Percentiles rank a stretch among this genome's conserved stretches.
phyloP scores from a whole-genome alignment of 2,329 filamentous ascomycete genomes.

The Neoscytalidium dimidiatum region DNA sequence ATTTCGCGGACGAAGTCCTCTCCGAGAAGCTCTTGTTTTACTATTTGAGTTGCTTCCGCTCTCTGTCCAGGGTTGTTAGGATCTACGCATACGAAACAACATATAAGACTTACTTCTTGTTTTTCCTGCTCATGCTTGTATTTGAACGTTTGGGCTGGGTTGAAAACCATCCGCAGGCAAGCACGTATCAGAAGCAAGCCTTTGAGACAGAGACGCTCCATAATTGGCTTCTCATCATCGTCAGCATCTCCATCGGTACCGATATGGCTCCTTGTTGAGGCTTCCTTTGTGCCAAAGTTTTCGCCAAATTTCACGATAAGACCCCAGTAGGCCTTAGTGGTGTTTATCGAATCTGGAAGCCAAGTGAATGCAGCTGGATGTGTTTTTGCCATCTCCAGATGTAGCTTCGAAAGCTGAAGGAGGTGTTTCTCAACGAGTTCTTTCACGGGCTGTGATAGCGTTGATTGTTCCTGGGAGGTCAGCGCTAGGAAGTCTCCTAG shows the following conservation, averaged over 20 bases:
- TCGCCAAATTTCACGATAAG: slow-evolving; percentile 76
- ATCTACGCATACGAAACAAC: not conserved
- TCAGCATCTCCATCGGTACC: slow-evolving; percentile 48
- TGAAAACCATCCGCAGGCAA: slow-evolving; percentile 83
- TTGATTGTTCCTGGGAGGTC: slow-evolving; percentile 57
- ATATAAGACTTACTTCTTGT: slow-evolving; percentile 52
- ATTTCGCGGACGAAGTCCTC: slow-evolving; percentile 76
- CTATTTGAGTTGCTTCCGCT: slow-evolving; percentile 64
- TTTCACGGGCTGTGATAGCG: slow-evolving; percentile 53
- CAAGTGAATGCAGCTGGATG: slow-evolving; percentile 83
- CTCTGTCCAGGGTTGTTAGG: slow-evolving; percentile 42
- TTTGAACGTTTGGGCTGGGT: slow-evolving; percentile 78
- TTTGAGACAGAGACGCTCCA: slow-evolving; percentile 80
- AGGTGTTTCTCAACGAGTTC: slow-evolving; percentile 80
- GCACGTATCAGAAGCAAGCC: slow-evolving; percentile 79
- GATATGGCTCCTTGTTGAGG: slow-evolving; percentile 33
- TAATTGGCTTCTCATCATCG: slow-evolving; percentile 56
- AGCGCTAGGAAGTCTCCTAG: slow-evolving; percentile 74
- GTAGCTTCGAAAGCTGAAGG: slow-evolving; percentile 87
- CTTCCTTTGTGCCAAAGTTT: slow-evolving; percentile 60
- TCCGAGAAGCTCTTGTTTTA: slow-evolving; percentile 75
- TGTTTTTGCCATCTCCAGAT: slow-evolving; percentile 77
- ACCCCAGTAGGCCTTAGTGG: slow-evolving; percentile 84
- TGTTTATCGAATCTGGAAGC: slow-evolving; percentile 74
- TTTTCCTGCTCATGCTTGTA: slow-evolving; percentile 75